Evolutionary conservation across 306 rosid species (phyloP).

Genomic region (Nissolia schottii): DNA sequence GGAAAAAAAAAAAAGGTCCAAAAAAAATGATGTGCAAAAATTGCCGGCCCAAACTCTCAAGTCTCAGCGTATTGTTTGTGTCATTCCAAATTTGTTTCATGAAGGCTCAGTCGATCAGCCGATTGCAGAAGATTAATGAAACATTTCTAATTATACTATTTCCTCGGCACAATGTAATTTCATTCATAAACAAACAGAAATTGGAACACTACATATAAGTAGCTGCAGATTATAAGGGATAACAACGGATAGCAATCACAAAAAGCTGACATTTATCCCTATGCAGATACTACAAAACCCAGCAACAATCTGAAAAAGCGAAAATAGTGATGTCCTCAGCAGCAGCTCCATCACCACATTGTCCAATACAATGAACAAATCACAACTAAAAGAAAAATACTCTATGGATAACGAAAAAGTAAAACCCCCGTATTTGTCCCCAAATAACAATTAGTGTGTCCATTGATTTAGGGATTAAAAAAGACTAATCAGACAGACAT

Average conservation of each 20-base stretch:
- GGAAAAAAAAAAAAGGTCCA: not conserved
- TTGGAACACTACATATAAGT: not conserved
- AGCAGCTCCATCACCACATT: too few relatives aligned
- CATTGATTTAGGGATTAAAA: too few relatives aligned
- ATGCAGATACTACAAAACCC: slow-evolving; percentile 80
- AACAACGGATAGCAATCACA: not conserved
- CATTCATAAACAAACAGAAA: slow-evolving; percentile 1
- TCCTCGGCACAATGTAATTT: not conserved
- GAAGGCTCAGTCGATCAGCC: not conserved
- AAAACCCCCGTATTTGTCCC: too few relatives aligned
- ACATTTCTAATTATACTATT: not conserved
- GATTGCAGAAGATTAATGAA: not conserved
- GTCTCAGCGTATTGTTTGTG: not conserved
- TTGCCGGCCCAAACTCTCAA: not conserved
- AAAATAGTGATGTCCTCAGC: slow-evolving; percentile 92
- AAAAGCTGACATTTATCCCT: slow-evolving; percentile 8
- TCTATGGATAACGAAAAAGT: too few relatives aligned
- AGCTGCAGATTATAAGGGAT: not conserved
- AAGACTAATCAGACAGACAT: too few relatives aligned
- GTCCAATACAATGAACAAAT: too few relatives aligned
- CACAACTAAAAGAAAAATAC: too few relatives aligned
- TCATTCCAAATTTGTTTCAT: not conserved
- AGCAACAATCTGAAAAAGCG: slow-evolving; percentile 74
- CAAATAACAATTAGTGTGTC: too few relatives aligned
- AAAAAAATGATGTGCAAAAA: not conserved